Percentiles rank a stretch among this genome's conserved stretches.
These are phyloP conservation scores for Globisporangium apiculatum DNA, from an alignment of 352 stramenopile genomes.

Conservation along the genomic window DNA sequence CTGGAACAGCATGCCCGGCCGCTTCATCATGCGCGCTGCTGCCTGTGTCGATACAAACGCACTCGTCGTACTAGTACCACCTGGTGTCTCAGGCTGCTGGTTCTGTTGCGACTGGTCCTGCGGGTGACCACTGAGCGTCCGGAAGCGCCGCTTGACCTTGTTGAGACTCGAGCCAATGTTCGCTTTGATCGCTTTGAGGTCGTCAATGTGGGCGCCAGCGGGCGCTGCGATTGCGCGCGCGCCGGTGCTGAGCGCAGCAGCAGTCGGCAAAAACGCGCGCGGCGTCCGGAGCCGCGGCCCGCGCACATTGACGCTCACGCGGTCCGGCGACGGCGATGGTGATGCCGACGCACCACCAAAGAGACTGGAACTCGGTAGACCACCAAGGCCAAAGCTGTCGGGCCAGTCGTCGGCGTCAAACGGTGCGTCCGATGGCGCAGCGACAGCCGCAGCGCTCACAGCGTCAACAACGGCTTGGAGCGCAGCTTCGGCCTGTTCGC, in stretches of 20 bases:
- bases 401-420: slow-evolving; percentile 56
- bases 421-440: slow-evolving; percentile 18
- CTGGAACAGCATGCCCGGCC: slow-evolving; percentile 54
- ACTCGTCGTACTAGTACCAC: background rate
- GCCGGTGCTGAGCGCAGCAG: background rate
- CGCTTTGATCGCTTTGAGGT: slow-evolving; percentile 66
- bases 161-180: slow-evolving; percentile 74
- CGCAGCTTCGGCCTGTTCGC: slow-evolving; percentile 60
- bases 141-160: slow-evolving; percentile 70
- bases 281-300: slow-evolving; percentile 36
- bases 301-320: slow-evolving; percentile 25
- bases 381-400: slow-evolving; percentile 14
- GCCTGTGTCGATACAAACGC: slow-evolving; percentile 21
- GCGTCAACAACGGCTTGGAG: slow-evolving; percentile 64
- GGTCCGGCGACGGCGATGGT: slow-evolving; percentile 16
- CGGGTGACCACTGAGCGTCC: slow-evolving; percentile 45
- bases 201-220: slow-evolving; percentile 35
- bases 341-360: too few relatives aligned
- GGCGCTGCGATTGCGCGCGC: slow-evolving; percentile 8
- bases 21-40: slow-evolving; percentile 67
- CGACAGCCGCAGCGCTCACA: slow-evolving; percentile 35
- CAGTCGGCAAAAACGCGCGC: slow-evolving; percentile 25
- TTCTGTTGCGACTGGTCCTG: slow-evolving; percentile 18
- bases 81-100: slow-evolving; percentile 10
- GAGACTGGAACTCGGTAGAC: too few relatives aligned